Evolutionary conservation across 1,139 yeast genomes (phyloP).

Genomic region (Diutina siamensis): DNA sequence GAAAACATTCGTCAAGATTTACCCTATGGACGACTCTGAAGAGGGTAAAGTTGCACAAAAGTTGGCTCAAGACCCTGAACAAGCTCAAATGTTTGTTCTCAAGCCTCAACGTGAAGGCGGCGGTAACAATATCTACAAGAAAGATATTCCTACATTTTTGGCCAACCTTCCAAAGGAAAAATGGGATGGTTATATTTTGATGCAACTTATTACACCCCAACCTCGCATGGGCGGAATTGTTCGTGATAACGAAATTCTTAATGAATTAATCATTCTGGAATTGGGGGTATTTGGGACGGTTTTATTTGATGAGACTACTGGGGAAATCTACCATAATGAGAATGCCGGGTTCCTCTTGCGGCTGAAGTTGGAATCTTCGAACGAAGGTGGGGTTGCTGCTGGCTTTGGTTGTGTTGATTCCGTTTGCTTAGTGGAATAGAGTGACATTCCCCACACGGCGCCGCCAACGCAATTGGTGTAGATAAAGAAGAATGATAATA

Average conservation of each 20-base stretch:
- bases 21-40: slow-evolving; percentile 67
- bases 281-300: slow-evolving; percentile 83
- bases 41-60: slow-evolving; percentile 55
- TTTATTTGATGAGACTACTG: slow-evolving; percentile 54
- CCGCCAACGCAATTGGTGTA: neutral
- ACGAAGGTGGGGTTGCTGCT: slow-evolving; percentile 98
- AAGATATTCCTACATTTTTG: slow-evolving; percentile 69
- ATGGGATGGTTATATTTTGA: slow-evolving; percentile 86
- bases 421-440: slow-evolving; percentile 21
- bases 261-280: slow-evolving; percentile 74
- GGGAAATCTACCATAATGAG: slow-evolving; percentile 48
- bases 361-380: slow-evolving; percentile 74
- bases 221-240: slow-evolving; percentile 55
- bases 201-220: slow-evolving; percentile 85
- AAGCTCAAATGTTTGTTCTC: slow-evolving; percentile 64
- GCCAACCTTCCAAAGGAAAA: slow-evolving; percentile 47
- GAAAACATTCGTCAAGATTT: slow-evolving; percentile 71
- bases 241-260: slow-evolving; percentile 47
- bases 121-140: slow-evolving; percentile 84
- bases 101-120: slow-evolving; percentile 98
- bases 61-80: slow-evolving; percentile 43
- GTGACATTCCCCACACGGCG: neutral
- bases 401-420: slow-evolving; percentile 97
- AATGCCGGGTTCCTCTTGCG: slow-evolving; percentile 79
- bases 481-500: neutral